Base-by-base conservation (phyloP, 2,329 filamentous ascomycete genomes). In the Graphiopsis chlorocephala region DNA sequence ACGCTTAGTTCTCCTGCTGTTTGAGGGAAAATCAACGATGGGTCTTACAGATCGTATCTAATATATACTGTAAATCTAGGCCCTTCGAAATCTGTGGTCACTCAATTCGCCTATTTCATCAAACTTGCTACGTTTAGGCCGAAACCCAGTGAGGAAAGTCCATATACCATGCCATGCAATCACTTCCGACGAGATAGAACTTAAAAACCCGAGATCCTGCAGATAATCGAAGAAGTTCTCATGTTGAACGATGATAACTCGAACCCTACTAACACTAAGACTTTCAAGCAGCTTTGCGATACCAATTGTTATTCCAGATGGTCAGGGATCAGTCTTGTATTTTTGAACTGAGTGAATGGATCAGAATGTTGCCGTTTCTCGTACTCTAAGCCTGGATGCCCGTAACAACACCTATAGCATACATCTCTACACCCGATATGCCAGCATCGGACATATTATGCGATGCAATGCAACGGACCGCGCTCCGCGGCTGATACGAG, bases 281-380 rank as follows among this genome's bases (percentile, higher is more conserved):
- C 3, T n/a, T 3, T n/a, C 0, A 11, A 23, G n/a, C 5, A 3
- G 4, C 3, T 45, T 45, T 45, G 38, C 23, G 38, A 12, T 42
- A 42, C 2, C 4, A 10, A 7, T 4, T 38, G 15, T 8, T 45
- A 45, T 3, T 8, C 0, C 10, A 45, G 3, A 20, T 20, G 2
- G 29, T 11, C 29, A 8, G 12, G 38, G n/a, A 20, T 7, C 5
- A n/a, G n/a, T n/a, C n/a, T n/a, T n/a, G 35, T 10, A 20, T n/a
- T 7, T 0, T n/a, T 2, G 12, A 4, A 1, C n/a, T 20, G 3
- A 10, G 23, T 2, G n/a, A 4, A 4, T 8, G n/a, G 4, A 0
- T 12, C n/a, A 20, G 7, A 1, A 20, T 11, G 4, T 23, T 11
- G n/a, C 5, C 8, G 10, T n/a, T 12, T 45, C n/a, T n/a, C n/a